Percentiles rank a stretch among this genome's conserved stretches.
Evolutionary conservation across 1,284 basidiomycete genomes (phyloP).

Genomic region (Vanrija humicola): DNA sequence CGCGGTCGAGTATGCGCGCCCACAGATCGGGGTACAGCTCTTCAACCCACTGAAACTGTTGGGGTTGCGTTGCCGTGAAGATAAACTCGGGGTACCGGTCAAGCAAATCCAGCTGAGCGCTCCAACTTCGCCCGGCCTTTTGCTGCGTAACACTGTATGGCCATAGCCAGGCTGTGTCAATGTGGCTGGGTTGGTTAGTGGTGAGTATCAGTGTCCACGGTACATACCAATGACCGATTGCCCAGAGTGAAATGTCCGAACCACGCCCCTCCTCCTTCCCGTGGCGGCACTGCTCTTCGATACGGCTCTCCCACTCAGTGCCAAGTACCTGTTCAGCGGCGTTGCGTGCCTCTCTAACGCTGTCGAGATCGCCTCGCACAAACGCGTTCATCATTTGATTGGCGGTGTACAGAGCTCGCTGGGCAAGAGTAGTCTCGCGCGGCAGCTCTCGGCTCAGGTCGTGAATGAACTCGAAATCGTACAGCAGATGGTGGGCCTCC

Average conservation of each 20-base stretch:
- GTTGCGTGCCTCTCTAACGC: not conserved
- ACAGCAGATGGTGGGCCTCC: conserved; percentile 71
- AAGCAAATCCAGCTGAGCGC: conserved; percentile 78
- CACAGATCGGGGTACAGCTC: conserved; percentile 79
- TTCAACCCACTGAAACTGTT: conserved; percentile 91
- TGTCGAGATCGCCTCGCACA: conserved; percentile 26
- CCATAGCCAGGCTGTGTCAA: conserved; percentile 77
- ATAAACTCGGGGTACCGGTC: conserved; percentile 88
- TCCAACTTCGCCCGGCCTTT: conserved; percentile 88
- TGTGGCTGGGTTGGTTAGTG: conserved; percentile 50
- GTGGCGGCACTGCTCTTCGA: not conserved
- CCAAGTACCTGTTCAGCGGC: not conserved
- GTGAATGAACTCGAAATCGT: conserved; percentile 70
- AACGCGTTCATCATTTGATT: conserved; percentile 88
- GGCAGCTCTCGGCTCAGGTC: conserved; percentile 56
- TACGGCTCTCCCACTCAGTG: not conserved
- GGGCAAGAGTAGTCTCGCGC: conserved; percentile 49
- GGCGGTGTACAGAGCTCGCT: conserved; percentile 56
- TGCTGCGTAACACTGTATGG: conserved; percentile 86
- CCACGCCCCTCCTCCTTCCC: not conserved
- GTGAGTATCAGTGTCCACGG: not conserved
- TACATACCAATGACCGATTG: conserved; percentile 26
- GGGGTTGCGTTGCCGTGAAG: conserved; percentile 81
- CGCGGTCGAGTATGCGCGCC: conserved; percentile 61
- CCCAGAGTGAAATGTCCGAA: conserved; percentile 14